phyloP scores from a whole-genome alignment of 176 grass and related monocot genomes.

The barley (Hordeum vulgare) region DNA sequence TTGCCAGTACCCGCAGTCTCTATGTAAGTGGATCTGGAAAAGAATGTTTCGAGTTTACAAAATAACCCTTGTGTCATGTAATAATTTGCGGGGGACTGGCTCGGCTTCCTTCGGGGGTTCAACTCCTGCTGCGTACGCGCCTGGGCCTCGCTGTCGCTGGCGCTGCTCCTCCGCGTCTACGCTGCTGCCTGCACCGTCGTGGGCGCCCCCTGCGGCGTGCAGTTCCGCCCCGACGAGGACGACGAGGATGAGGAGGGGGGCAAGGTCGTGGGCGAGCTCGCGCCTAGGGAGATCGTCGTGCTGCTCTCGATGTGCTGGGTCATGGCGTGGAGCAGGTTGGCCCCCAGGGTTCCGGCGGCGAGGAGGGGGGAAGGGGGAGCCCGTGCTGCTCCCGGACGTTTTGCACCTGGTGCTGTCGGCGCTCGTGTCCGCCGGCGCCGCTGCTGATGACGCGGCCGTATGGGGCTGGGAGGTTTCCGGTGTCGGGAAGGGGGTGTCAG shows the following conservation, averaged over 20 bases:
- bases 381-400: constrained; percentile 51
- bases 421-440: constrained; percentile 46
- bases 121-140: constrained; percentile 76
- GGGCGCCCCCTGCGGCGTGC: constrained; percentile 32
- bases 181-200: constrained; percentile 34
- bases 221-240: constrained; percentile 32
- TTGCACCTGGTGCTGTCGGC: constrained; percentile 55
- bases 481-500: constrained; percentile 43
- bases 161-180: constrained; percentile 55
- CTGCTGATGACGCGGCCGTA: constrained; percentile 41
- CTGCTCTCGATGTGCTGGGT: constrained; percentile 84
- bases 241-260: constrained; percentile 5
- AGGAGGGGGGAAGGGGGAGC: constrained; percentile 20
- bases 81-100: constrained; percentile 29
- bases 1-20: too few species aligned
- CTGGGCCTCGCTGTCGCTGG: constrained; percentile 51
- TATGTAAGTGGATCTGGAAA: too few species aligned
- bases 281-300: constrained; percentile 37
- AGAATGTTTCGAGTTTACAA: too few species aligned
- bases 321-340: constrained; percentile 38
- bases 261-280: constrained; percentile 64
- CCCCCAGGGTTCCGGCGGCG: background rate
- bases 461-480: constrained; percentile 52
- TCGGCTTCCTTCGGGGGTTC: constrained; percentile 64
- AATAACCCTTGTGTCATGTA: too few species aligned